Conservation (phyloP, 129 eudicot species). For the Flaveria brownii region DNA sequence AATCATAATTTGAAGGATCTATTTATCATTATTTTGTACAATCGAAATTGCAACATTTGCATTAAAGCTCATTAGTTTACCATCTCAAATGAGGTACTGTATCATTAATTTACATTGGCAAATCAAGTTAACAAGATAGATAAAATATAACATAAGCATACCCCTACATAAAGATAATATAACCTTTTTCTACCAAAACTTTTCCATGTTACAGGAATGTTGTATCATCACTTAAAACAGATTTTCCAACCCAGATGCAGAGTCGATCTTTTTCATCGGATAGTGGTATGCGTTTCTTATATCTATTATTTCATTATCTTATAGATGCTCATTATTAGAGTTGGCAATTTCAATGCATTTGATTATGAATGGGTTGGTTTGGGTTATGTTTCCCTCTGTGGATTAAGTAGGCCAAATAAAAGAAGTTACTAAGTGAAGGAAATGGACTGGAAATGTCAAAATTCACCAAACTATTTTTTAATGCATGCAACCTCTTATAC, state of each 20-base stretch:
- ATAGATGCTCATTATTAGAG: background rate
- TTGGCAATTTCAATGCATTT: background rate
- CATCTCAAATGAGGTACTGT: background rate
- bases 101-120: background rate
- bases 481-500: background rate
- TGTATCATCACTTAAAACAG: slow-evolving; percentile 34
- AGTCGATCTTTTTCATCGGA: slow-evolving; percentile 54
- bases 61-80: no score
- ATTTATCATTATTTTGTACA: background rate
- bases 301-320: slow-evolving; percentile 1
- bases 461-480: background rate
- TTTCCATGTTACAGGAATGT: slow-evolving; percentile 36
- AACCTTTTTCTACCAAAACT: background rate
- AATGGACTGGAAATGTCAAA: background rate
- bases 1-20: background rate
- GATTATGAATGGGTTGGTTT: background rate
- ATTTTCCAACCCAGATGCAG: slow-evolving; percentile 29
- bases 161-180: background rate
- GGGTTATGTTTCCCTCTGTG: background rate
- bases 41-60: no score
- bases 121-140: background rate
- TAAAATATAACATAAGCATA: slow-evolving; percentile 13
- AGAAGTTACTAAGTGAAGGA: background rate
- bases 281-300: slow-evolving; percentile 33
- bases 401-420: background rate